Evolutionary conservation across 768 basidiomycete genomes (phyloP), one percentile per base, ranked within the genome.

Genomic region (Mycena vulgaris): DNA sequence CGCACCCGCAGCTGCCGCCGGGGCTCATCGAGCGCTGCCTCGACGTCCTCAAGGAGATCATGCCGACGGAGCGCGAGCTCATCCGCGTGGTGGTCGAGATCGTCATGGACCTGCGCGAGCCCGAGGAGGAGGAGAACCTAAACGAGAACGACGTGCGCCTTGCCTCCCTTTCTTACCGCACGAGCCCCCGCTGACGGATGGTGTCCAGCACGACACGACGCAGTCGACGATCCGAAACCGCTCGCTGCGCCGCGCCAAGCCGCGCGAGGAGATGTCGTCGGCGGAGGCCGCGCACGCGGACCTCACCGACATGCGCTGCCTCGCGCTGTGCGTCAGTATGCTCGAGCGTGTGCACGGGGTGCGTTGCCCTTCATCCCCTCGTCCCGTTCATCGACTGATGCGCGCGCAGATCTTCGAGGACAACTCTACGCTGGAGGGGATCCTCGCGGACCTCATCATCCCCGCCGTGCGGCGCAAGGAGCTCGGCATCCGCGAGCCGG

Each of bases 381-480:
- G 3, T 16, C 25, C 25, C 27, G 23, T 28, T 63, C 53, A 21
- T 62, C 74, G 16, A 57, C 70, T 61, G 63, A 61, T 21, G 69
- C 28, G n/a, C 5, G 70, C 21, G 35, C 79, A 93, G 82, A 90
- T 90, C 10, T 87, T 96, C 57, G 88, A 95, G 66, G 93, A 79
- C 84, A 94, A 94, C 73, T 90, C 95, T 1, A 95, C 94, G 0
- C 79, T 96, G 21, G 92, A 93, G 77, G 94, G 93, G 68, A 88
- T 96, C 53, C 87, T 97, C 28, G 85, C 87, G 13, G 95, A 98
- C 74, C 84, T 99, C 21, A 95, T 98, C 75, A 89, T 98, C 35
- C 97, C 97, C 3, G 90, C 95, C 6, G 94, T 98, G 49, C 91
- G 92, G 76, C 89, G 95, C 60, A 97, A 97, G 81, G 95, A 97